Percentiles rank a stretch among this genome's conserved stretches.
These are phyloP conservation scores for Ceratocystis diversiconidia DNA, from an alignment of 2,329 filamentous ascomycete genomes.

Conservation along the genomic window DNA sequence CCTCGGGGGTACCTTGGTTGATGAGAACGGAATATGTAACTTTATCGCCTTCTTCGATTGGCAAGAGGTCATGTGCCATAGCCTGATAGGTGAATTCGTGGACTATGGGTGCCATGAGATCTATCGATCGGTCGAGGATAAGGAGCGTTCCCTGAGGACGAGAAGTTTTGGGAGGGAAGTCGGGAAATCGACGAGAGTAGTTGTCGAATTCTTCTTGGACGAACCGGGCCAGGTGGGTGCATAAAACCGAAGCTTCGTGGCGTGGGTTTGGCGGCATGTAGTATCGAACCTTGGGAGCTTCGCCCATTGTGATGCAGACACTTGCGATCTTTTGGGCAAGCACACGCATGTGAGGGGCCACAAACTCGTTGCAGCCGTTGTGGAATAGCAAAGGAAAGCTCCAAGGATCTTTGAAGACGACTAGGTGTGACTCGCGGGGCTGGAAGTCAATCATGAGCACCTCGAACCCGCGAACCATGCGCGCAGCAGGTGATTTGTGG, in stretches of 20 bases:
- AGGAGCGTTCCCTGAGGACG: conserved; percentile 71
- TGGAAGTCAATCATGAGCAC: conserved; percentile 80
- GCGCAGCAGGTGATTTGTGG: conserved; percentile 53
- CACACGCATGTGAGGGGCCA: conserved; percentile 68
- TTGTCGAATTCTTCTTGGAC: conserved; percentile 83
- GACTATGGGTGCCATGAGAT: conserved; percentile 70
- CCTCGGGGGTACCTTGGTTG: conserved; percentile 56
- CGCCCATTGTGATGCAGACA: conserved; percentile 80
- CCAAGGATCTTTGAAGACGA: conserved; percentile 88
- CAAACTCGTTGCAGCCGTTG: conserved; percentile 71
- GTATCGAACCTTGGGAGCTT: conserved; percentile 87
- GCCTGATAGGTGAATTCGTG: conserved; percentile 98
- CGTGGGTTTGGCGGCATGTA: conserved; percentile 60
- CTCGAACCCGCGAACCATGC: conserved; percentile 64
- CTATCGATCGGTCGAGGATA: conserved; percentile 86
- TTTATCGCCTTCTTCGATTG: conserved; percentile 78
- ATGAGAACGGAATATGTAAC: conserved; percentile 68
- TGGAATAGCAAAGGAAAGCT: conserved; percentile 91
- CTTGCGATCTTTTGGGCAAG: conserved; percentile 84
- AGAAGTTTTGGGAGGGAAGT: conserved; percentile 67
- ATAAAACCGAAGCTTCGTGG: conserved; percentile 81
- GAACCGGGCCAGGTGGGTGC: conserved; percentile 75
- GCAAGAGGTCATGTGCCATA: conserved; percentile 88
- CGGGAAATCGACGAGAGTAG: conserved; percentile 69
- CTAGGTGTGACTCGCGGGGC: conserved; percentile 76